Evolutionary conservation across 2,329 filamentous ascomycete species (phyloP), one percentile per base, ranked within the genome.

Genomic region (Periconia digitata): DNA sequence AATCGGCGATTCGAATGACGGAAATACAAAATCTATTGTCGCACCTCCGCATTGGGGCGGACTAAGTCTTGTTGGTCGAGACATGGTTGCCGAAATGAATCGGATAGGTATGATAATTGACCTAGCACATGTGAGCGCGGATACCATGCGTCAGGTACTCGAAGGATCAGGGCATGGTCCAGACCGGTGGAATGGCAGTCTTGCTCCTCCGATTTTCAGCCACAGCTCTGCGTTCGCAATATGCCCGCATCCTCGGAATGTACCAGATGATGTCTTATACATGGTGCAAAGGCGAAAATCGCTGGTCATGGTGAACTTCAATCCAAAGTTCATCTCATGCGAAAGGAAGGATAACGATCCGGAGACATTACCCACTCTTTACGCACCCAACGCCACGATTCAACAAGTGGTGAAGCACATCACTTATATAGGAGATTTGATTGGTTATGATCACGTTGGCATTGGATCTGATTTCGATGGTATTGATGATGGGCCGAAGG

Each of bases 61-160:
- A 1, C 76, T 96, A 1, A 91, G 86, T 49, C 74, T 78, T 0
- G 77, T 78, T 1, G 92, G 91, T 8, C 79, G 80, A 43, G 64
- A 76, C 12, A 72, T 95, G 0, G 77, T 96, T 23, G 75, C 76
- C 17, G 92, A 96, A 76, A 96, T 96, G 91, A 96, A 96, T 69
- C 81, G 92, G 1, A 76, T 96, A 2, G 92, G 92, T 16, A 90
- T 96, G 85, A 85, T 96, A 20, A 87, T 96, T 29, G 92, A 96
- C 66, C 77, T 96, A 22, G 80, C 87, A 7, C 92, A 96, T 70
- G 82, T 84, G n/a, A 79, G 85, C 58, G 80, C 82, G 10, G 86
- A 92, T 49, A 95, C 90, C 0, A 92, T 94, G 88, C 74, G 84
- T 8, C 87, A 95, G 56, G 88, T 92, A 0, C 79, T 96, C 0